Percentiles rank a stretch among this genome's conserved stretches.
These are phyloP conservation scores for Hsuehochloa calcarea DNA, from an alignment of 176 grass and related monocot species.

Conservation along the genomic window DNA sequence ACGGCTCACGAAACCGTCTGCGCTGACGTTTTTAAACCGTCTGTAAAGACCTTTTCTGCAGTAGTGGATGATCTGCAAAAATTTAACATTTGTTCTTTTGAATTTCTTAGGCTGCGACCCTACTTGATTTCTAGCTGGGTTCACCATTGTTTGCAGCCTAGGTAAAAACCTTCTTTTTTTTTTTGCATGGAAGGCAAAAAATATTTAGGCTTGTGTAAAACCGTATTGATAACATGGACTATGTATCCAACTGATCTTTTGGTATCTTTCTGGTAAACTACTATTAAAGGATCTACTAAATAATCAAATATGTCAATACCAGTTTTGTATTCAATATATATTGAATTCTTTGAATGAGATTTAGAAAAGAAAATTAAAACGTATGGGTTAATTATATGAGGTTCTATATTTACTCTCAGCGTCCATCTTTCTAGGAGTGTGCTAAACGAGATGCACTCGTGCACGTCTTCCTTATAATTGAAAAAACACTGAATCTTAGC, in stretches of 20 bases:
- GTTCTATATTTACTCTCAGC: no score
- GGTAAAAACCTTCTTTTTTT: not conserved
- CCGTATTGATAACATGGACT: not conserved
- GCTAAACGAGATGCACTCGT: no score
- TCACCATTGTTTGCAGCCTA: not conserved
- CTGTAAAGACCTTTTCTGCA: no score
- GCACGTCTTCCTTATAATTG: no score
- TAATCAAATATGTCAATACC: not conserved
- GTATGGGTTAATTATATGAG: not conserved
- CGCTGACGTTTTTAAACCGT: no score
- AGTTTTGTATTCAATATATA: not conserved
- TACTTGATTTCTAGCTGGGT: not conserved
- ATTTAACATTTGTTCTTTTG: not conserved
- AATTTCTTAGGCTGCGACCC: not conserved
- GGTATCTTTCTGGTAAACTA: not conserved
- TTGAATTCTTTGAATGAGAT: not conserved
- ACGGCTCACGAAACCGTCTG: no score
- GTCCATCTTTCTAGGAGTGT: no score
- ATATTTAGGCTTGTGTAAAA: not conserved
- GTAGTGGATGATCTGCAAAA: not conserved
- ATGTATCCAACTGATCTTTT: not conserved
- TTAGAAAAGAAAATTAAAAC: not conserved
- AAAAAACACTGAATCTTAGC: no score
- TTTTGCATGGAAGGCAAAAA: no score
- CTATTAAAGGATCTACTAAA: not conserved